Base-by-base conservation (phyloP, 75 land plant genomes). In the Sequoiadendron giganteum region DNA sequence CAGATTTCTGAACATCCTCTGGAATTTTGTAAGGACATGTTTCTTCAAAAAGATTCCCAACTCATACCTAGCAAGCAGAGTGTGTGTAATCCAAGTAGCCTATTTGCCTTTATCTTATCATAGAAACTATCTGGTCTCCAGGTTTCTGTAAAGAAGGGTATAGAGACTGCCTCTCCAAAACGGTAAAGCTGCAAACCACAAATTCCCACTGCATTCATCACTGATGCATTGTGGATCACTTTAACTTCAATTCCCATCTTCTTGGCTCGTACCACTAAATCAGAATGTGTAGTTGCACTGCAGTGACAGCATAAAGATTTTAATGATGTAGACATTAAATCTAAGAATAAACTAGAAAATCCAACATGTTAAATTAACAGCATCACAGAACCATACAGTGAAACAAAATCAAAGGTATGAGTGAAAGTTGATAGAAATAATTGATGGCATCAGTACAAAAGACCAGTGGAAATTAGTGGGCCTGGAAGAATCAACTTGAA, bases 161-260 rank as follows among this genome's bases (percentile, higher is more conserved):
- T 97, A 9, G 99, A 98, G 85, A 97, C 90, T 18, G 99, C 93
- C 93, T 98, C 99, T 82, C 99, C 99, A 92, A 95, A 98, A 14
- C 97, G 99, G 85, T 98, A 98, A 49, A 98, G 93, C 88, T 98
- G 99, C 89, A 98, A 90, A 13, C 99, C 99, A 92, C 99, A 98
- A 86, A 95, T 89, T 72, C 99, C 99, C 61, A 98, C 86, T 34
- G 99, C 99, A 92, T 98, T 98, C 97, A 98, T 96, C 40, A 98
- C 93, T 6, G 99, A 98, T 47, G 99, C 97, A 94, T 98, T 98
- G 88, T 98, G 96, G 21, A 98, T 90, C 68, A 97, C 99, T 87
- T 96, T 92, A 11, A 97, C 99, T 48, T 94, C 90, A 45, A 97
- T 90, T 55, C 97, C 97, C 90, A 93, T 49, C 56, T 89, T 94